Percentiles rank a stretch among this genome's conserved stretches.
Evolutionary conservation across 2,329 filamentous ascomycete species (phyloP).

Genomic region (Venturia asperata): DNA sequence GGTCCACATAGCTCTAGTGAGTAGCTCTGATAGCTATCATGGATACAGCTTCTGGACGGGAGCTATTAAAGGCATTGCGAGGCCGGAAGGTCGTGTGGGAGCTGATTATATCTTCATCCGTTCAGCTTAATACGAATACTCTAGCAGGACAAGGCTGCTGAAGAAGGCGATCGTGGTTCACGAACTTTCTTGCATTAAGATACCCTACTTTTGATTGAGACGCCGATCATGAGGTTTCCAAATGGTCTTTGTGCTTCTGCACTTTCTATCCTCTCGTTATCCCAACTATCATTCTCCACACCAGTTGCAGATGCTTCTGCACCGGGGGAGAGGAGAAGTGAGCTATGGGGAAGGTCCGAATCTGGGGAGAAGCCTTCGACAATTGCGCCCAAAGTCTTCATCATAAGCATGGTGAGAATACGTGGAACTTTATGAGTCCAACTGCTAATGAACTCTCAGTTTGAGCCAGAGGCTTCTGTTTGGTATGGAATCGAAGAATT

Average conservation of each 20-base stretch:
- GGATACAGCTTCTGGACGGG: not conserved
- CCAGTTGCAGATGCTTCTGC: not conserved
- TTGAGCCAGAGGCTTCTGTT: slow-evolving; percentile 31
- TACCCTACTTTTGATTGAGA: not conserved
- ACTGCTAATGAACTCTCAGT: slow-evolving; percentile 25
- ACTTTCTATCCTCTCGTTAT: not conserved
- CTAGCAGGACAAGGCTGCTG: not conserved
- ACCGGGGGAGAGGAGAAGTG: not conserved
- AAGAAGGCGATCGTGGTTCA: not conserved
- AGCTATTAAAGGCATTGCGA: not conserved
- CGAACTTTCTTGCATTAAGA: not conserved
- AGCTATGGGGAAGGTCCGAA: slow-evolving; percentile 7
- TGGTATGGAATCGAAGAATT: slow-evolving; percentile 54
- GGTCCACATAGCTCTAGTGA: not conserved
- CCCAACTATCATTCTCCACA: not conserved
- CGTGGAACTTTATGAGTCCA: not conserved
- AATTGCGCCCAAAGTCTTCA: slow-evolving; percentile 54
- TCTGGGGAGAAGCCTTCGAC: slow-evolving; percentile 31
- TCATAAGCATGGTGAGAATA: slow-evolving; percentile 47
- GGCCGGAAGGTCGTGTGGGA: not conserved
- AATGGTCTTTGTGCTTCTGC: not conserved
- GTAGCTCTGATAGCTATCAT: slow-evolving; percentile 6
- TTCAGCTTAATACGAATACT: not conserved
- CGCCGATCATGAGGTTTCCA: not conserved
- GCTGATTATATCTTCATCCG: not conserved